Percentiles rank a stretch among this genome's conserved stretches.
These are phyloP conservation scores for Evernia prunastri DNA, from an alignment of 495 filamentous ascomycete genomes.

Conservation along the genomic window DNA sequence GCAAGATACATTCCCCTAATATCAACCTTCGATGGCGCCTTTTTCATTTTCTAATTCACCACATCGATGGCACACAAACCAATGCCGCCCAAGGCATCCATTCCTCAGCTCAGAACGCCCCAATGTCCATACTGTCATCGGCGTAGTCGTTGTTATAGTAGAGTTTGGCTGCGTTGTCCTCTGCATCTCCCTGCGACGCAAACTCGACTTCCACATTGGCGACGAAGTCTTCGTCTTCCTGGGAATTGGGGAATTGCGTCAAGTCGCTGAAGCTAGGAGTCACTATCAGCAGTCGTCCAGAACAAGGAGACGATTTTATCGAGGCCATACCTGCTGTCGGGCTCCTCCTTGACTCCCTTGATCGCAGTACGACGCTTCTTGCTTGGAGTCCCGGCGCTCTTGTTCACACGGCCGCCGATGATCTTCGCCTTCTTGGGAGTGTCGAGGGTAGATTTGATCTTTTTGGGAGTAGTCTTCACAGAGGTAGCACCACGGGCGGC, in stretches of 20 bases:
- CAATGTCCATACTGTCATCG: background rate
- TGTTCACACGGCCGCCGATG: conserved; percentile 6
- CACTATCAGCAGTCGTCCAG: too few species aligned
- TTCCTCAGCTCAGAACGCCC: background rate
- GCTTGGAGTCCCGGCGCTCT: background rate
- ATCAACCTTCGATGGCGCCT: too few species aligned
- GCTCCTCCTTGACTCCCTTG: conserved; percentile 14
- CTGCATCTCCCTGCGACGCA: background rate
- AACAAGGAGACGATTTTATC: too few species aligned
- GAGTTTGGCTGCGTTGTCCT: background rate
- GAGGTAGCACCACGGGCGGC: conserved; percentile 17
- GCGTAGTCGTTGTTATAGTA: background rate
- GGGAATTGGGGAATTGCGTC: background rate
- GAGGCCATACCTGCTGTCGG: background rate
- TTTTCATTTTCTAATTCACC: too few species aligned
- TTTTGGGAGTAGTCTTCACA: conserved; percentile 3
- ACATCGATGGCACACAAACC: background rate
- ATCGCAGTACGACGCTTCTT: background rate
- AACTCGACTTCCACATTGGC: too few species aligned
- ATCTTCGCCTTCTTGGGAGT: background rate
- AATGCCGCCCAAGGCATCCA: background rate
- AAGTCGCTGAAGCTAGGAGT: background rate
- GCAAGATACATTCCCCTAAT: too few species aligned
- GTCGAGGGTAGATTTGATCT: background rate
- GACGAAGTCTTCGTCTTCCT: background rate